Evolutionary conservation across 2,329 filamentous ascomycete species (phyloP), one percentile per base, ranked within the genome.

Genomic region (Colletotrichum godetiae): DNA sequence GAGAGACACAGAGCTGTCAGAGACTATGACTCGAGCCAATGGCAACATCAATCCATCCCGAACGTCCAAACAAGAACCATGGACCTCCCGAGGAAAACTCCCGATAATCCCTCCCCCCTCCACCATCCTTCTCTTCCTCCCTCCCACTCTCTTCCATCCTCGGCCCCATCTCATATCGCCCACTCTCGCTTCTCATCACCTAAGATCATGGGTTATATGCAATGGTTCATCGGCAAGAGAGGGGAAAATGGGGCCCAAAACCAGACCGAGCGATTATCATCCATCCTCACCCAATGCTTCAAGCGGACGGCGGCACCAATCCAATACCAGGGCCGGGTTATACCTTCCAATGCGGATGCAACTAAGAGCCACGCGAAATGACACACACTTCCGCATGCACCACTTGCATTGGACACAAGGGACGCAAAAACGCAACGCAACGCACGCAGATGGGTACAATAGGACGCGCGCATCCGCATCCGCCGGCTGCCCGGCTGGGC

Each of bases 361-460:
- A 72, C 70, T 56, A 63, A 62, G 61, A 62, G 67, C 60, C 71
- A 67, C 46, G 67, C 71, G 71, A 73, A 73, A 73, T 73, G 71
- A 67, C 60, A 67, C 67, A 67, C 60, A 60, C 62, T 58, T 24
- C n/a, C 37, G 29, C 67, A 60, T 70, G 66, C 67, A 61, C 66
- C 66, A 64, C 59, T 59, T 68, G 65, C 52, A 63, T 56, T 72
- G 58, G 69, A 67, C 52, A 57, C 24, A 11, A 42, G 5, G 13
- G 37, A 42, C 37, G 37, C 13, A 15, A 42, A 13, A 42, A 42
- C 62, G n/a, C 33, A 13, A 49, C 55, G n/a, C 49, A 46, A 42
- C 49, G 49, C 58, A 63, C 58, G 24, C 70, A 70, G 53, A 73
- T 24, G 33, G 60, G 55, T 59, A 60, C 31, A 58, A 46, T 65